These are phyloP conservation scores for Cercospora zeina DNA, from an alignment of 2,329 filamentous ascomycete species.

Conservation along the genomic window DNA sequence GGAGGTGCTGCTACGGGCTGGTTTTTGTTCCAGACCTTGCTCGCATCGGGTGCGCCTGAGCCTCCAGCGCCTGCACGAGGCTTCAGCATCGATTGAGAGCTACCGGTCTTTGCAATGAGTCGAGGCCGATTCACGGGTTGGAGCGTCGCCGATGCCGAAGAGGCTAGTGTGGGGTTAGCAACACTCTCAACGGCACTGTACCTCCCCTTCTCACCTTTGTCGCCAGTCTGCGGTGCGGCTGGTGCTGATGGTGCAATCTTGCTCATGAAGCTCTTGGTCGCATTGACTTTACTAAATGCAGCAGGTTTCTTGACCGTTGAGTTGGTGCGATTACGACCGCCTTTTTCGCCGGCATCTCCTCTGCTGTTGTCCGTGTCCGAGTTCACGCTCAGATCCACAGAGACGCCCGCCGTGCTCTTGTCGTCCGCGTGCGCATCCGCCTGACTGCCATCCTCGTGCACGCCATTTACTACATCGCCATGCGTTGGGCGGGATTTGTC, in stretches of 20 bases:
- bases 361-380: slow-evolving; percentile 75
- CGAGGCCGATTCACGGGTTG: slow-evolving; percentile 58
- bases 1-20: slow-evolving; percentile 67
- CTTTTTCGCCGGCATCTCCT: slow-evolving; percentile 56
- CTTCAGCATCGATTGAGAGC: slow-evolving; percentile 53
- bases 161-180: slow-evolving; percentile 43
- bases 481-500: slow-evolving; percentile 17
- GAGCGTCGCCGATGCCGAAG: slow-evolving; percentile 47
- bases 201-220: slow-evolving; percentile 51
- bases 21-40: slow-evolving; percentile 86
- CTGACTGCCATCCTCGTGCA: slow-evolving; percentile 42
- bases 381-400: slow-evolving; percentile 69
- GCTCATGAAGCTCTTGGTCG: slow-evolving; percentile 82
- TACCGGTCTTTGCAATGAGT: slow-evolving; percentile 72
- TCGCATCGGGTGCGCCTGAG: slow-evolving; percentile 63
- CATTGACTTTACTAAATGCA: slow-evolving; percentile 81
- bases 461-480: slow-evolving; percentile 26
- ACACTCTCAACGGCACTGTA: not conserved
- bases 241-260: slow-evolving; percentile 63
- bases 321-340: slow-evolving; percentile 56
- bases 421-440: slow-evolving; percentile 53
- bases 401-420: slow-evolving; percentile 61
- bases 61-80: slow-evolving; percentile 40
- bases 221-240: slow-evolving; percentile 51
- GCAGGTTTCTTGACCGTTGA: slow-evolving; percentile 68